phyloP scores from a whole-genome alignment of 2,329 filamentous ascomycete species.

The Colletotrichum melonis region DNA sequence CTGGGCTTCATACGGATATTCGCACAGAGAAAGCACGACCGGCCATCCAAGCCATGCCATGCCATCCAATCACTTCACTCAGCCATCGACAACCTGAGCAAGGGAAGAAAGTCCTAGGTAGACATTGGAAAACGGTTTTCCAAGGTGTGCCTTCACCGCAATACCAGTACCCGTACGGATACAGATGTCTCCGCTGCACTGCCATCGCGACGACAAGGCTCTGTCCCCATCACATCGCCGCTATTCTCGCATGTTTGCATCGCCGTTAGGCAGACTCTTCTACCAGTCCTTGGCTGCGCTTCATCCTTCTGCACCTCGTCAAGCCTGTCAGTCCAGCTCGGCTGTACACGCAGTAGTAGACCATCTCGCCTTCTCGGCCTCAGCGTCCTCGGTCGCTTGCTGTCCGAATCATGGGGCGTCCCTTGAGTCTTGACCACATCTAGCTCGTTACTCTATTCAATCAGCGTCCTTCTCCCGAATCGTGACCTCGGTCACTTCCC shows the following conservation, averaged over 20 bases:
- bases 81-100: background rate
- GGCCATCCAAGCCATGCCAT: no score
- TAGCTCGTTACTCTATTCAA: background rate
- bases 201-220: background rate
- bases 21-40: background rate
- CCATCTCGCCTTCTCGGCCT: background rate
- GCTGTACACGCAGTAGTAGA: background rate
- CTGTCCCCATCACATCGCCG: background rate
- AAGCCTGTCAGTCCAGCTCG: constrained; percentile 19
- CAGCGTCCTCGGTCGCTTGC: background rate
- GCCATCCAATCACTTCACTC: no score
- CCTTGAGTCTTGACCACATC: background rate
- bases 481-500: constrained; percentile 9
- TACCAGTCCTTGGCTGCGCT: constrained; percentile 16
- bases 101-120: background rate
- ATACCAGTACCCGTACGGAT: no score
- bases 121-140: background rate
- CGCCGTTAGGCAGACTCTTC: constrained; percentile 12
- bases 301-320: constrained; percentile 33
- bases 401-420: background rate
- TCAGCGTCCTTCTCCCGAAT: background rate
- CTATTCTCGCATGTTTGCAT: background rate
- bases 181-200: background rate
- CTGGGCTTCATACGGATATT: background rate
- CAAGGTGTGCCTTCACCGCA: background rate